Evolutionary conservation across 1,284 basidiomycete genomes (phyloP), one percentile per base, ranked within the genome.

Genomic region (Farysia itapuensis): DNA sequence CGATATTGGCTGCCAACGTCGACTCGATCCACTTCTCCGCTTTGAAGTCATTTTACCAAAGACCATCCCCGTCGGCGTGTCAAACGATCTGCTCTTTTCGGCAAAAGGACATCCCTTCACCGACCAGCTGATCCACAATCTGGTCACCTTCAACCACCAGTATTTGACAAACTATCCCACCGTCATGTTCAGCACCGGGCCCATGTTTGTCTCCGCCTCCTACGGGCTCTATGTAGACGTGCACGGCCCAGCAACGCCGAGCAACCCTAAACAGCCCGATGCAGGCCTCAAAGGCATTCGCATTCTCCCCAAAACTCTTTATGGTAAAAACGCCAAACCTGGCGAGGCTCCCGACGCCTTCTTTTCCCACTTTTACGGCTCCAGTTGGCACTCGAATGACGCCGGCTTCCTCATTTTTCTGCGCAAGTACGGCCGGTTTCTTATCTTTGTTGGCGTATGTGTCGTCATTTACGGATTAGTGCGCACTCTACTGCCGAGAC

Each of bases 101-200:
- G 85, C 88, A 73, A 86, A 87, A 72, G 81, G 81, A 0, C 91
- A 94, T 65, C 87, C 90, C 1, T 92, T 98, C 80, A 84, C 97
- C 81, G 85, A 87, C 26, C 89, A 92, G 78, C 88, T 91, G 38
- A 94, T 97, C 66, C 87, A 94, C 79, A 90, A 72, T 33, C 84
- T 97, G 56, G 83, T 86, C 70, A 86, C 86, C n/a, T 98, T 94
- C 77, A 88, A 97, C 79, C 90, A 94, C 78, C 84, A 85, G 43
- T 97, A 90, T 84, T 77, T 95, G 41, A 84, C 91, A 72, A 93
- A 96, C 79, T 98, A 98, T 72, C 94, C 95, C 23, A 98, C 94
- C 25, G 94, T 98, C 80, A 98, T 98, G 94, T 98, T 98, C 80
- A 91, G 90, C 37, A 98, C 95, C 0, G 94, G 94, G 2, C 81